Base-by-base conservation (phyloP, 441 rosid genomes). In the Pelargonium myrrhifolium region DNA sequence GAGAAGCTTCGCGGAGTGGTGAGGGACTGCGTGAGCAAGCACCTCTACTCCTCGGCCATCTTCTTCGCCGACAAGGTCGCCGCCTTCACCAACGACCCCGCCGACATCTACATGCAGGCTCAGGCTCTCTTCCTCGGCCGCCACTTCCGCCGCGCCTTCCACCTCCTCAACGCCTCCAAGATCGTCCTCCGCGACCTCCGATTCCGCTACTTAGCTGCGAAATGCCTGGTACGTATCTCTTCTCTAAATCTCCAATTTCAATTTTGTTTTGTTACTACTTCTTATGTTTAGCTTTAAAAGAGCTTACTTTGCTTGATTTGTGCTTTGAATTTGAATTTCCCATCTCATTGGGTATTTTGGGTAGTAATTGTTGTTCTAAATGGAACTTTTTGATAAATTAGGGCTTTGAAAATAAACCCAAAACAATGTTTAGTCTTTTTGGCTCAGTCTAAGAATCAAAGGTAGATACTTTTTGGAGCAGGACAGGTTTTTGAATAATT, bases 41-140 rank as follows among this genome's bases (percentile, higher is more conserved):
- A 93, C 64, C 73, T 93, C 12, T 89, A 89, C 81, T 93, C 96
- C 2, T 93, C 97, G 3, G 99, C 97, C 56, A 93, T 93, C 62
- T 91, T 93, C 87, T 91, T 91, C 81, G 96, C 97, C 42, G 95
- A 93, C 65, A 93, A 93, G 71, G 93, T 89, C 18, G 93, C 96
- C 5, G 89, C 89, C 43, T 77, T 93, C 69, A 85, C 95, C 68
- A 80, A 72, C 31, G 93, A 89, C 66, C 96, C 99, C 6, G 86
- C 96, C 22, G 96, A 93, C 72, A 82, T 93, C 63, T 93, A 90
- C 82, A 89, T 89, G 95, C 97, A 89, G 63, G 96, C 97, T 62
- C 97, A 93, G 72, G 93, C 97, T 17, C 90, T 93, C 31, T 91
- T 93, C 79, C 86, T 93, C 4, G 97, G 93, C 58, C 92, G 96